Base-by-base conservation (phyloP, 208 protist genomes). In the Porcisia deanei region DNA sequence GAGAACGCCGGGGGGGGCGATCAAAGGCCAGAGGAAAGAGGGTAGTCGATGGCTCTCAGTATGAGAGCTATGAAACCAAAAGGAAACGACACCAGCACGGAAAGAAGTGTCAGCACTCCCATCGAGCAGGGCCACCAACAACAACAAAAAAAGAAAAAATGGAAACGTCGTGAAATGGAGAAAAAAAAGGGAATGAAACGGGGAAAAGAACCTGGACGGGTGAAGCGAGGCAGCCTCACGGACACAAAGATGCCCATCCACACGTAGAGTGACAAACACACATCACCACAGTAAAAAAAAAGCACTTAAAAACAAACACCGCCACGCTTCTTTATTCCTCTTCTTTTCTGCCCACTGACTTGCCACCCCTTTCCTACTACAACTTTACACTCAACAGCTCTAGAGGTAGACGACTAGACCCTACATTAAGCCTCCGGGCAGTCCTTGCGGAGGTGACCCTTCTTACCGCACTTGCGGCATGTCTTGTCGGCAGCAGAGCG, bases 401-500 rank as follows among this genome's bases (percentile, higher is more conserved):
- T 2, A 25, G 25, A n/a, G 43, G 6, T 8, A 43, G 7, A 58
- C 52, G 34, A 47, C 63, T 16, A 20, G 14, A 70, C 8, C 34
- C 34, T 25, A 12, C 5, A 20, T 72, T 77, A 79, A 1, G 76
- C 77, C 82, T 92, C 86, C n/a, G 88, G 84, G 84, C 93, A 97
- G 61, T 92, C 88, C 63, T 81, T 68, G 71, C 79, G 82, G 41
- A 94, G 71, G 85, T 97, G 93, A 70, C 90, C 93, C 78, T 85
- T 91, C 85, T 93, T 84, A 55, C 88, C 82, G 73, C 93, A 97
- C 81, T 85, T 90, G 76, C 82, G 81, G 88, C 90, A 96, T 6
- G 84, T 80, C 76, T 84, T 79, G 66, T 83, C 83, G 18, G 80
- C 79, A 25, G 80, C 70, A 3, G 84, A 77, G 68, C 78, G 71